phyloP scores from a whole-genome alignment of 352 stramenopile species.

The Phytophthora constricta region DNA sequence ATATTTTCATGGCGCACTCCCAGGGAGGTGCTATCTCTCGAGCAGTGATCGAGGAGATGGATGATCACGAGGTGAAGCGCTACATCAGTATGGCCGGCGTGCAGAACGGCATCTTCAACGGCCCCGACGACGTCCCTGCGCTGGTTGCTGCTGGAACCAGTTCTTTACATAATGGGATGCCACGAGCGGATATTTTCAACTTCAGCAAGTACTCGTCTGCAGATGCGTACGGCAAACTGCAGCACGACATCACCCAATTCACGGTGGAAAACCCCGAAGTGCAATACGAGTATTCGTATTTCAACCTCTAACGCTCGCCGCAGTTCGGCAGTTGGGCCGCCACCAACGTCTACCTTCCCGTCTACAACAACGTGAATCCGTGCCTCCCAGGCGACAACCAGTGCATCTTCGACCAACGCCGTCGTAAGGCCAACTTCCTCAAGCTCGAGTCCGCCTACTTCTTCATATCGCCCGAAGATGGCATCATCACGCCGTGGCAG shows the following conservation, averaged over 20 bases:
- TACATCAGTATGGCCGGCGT: slow-evolving; percentile 48
- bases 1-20: slow-evolving; percentile 34
- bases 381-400: background rate
- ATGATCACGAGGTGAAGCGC: slow-evolving; percentile 49
- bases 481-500: slow-evolving; percentile 7
- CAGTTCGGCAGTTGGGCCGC: background rate
- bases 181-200: too few relatives aligned
- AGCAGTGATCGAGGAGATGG: slow-evolving; percentile 53
- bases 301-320: slow-evolving; percentile 20
- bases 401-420: background rate
- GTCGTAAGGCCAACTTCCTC: background rate
- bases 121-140: slow-evolving; percentile 30
- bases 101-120: slow-evolving; percentile 51
- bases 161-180: background rate
- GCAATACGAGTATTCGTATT: slow-evolving; percentile 24
- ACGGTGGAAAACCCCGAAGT: slow-evolving; percentile 14
- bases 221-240: slow-evolving; percentile 23
- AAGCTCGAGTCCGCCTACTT: slow-evolving; percentile 5
- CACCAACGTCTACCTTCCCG: background rate
- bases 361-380: background rate
- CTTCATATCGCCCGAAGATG: slow-evolving; percentile 1
- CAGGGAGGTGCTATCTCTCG: slow-evolving; percentile 47
- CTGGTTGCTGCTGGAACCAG: background rate
- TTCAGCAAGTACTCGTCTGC: slow-evolving; percentile 16
- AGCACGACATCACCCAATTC: slow-evolving; percentile 34